These are phyloP conservation scores for Beverwykella pulmonaria DNA, from an alignment of 495 filamentous ascomycete genomes.

Conservation along the genomic window DNA sequence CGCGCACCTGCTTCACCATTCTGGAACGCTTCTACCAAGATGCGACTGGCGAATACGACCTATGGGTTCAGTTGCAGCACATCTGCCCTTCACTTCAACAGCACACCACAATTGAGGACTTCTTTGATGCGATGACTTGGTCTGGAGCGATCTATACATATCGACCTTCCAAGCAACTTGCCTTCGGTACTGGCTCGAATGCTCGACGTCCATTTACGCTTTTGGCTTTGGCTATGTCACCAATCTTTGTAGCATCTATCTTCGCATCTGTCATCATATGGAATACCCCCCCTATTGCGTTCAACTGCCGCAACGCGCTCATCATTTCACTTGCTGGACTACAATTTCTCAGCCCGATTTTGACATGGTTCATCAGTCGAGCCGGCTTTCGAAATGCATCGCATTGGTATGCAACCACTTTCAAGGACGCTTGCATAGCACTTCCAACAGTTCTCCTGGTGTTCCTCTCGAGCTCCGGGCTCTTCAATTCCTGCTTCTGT, in stretches of 20 bases:
- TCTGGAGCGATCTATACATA: conserved; percentile 43
- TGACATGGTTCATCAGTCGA: conserved; percentile 19
- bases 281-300: conserved; percentile 32
- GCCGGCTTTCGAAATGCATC: background rate
- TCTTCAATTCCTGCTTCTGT: conserved; percentile 43
- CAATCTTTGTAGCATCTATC: conserved; percentile 29
- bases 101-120: conserved; percentile 8
- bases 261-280: conserved; percentile 35
- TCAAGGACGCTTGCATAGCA: conserved; percentile 37
- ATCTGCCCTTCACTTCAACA: conserved; percentile 2
- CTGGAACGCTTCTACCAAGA: conserved; percentile 28
- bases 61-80: conserved; percentile 8
- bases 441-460: conserved; percentile 34
- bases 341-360: conserved; percentile 23
- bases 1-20: conserved; percentile 30
- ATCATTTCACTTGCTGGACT: conserved; percentile 21
- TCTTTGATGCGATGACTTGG: conserved; percentile 35
- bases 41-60: background rate
- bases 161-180: conserved; percentile 26
- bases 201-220: conserved; percentile 8
- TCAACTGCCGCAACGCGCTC: conserved; percentile 40
- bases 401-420: conserved; percentile 33
- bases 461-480: conserved; percentile 33
- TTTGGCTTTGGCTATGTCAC: conserved; percentile 26
- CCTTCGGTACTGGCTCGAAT: background rate